A percentile compares a stretch with the other conserved stretches of the same genome.
Conservation (phyloP, 2,329 filamentous ascomycete genomes). For the Colletotrichum incanum region DNA sequence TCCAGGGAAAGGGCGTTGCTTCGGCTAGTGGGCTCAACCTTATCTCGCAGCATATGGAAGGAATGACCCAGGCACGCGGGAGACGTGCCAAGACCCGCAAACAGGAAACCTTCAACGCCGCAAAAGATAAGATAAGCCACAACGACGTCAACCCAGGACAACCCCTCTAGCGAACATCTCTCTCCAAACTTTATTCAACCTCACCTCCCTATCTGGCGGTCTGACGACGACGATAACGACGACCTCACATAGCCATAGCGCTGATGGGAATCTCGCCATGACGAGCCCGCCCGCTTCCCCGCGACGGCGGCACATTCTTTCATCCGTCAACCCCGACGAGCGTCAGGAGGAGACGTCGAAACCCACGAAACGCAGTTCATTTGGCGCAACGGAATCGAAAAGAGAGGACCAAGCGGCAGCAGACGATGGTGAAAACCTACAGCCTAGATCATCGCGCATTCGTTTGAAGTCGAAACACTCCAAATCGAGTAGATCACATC, state of each 20-base stretch:
- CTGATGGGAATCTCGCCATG: slow-evolving; percentile 52
- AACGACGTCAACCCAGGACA: slow-evolving; percentile 39
- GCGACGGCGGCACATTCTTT: slow-evolving; percentile 64
- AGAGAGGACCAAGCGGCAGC: slow-evolving; percentile 8
- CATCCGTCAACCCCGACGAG: slow-evolving; percentile 61
- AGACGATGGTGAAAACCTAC: slow-evolving; percentile 16
- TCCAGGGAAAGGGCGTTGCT: background rate
- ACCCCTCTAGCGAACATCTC: slow-evolving; percentile 24
- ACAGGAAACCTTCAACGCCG: slow-evolving; percentile 27
- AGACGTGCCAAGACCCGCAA: slow-evolving; percentile 36
- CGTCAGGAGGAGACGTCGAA: slow-evolving; percentile 12
- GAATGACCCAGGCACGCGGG: slow-evolving; percentile 19
- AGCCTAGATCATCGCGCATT: slow-evolving; percentile 53
- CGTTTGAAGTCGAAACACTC: slow-evolving; percentile 59
- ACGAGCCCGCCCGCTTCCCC: slow-evolving; percentile 53
- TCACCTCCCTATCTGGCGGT: background rate
- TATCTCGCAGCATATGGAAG: slow-evolving; percentile 31
- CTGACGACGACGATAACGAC: background rate
- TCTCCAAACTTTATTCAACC: slow-evolving; percentile 8
- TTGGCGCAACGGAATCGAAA: slow-evolving; percentile 9
- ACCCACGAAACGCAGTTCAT: slow-evolving; percentile 37
- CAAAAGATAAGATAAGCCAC: slow-evolving; percentile 41
- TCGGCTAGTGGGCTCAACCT: slow-evolving; percentile 29
- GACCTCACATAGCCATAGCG: background rate
- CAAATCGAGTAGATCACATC: slow-evolving; percentile 45